Evolutionary conservation across 2,329 filamentous ascomycete species (phyloP), one percentile per base, ranked within the genome.

Genomic region (Raffaelea ambrosiae): DNA sequence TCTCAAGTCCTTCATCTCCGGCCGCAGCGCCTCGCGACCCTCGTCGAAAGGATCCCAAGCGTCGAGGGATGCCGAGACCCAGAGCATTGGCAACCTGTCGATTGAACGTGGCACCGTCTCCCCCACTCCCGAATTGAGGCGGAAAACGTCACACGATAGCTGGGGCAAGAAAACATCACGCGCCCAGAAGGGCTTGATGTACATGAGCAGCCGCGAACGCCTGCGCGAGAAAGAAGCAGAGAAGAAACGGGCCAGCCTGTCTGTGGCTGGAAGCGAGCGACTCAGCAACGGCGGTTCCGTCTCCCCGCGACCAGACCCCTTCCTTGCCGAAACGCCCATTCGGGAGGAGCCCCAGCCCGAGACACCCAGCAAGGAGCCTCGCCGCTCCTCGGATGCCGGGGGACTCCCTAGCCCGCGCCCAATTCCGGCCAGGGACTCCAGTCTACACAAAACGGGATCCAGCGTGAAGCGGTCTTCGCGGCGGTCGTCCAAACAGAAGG

Each of bases 191-290:
- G 76, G 81, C 3, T 65, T 86, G 58, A 81, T 83, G 75, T 86
- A 86, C 58, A 86, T 84, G 81, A 81, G 75, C 65, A 87, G 84
- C 41, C 83, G 77, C 59, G 84, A 88, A 61, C 72, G 74, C 26
- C 65, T 87, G 41, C 73, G 76, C 41, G 78, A 81, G 45, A 80
- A 73, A 54, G 81, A 85, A 53, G 66, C 66, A 4, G 81, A 85
- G 53, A 75, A 76, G 55, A 83, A 77, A 57, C 72, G 80, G 38
- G 58, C 66, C n/a, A 73, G 66, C 54, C 55, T 67, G 7, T 29
- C 26, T 13, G 26, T 29, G 7, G 13, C 26, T 51, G 67, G 65
- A 43, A 64, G 65, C 40, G 67, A 63, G 33, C 62, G 62, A 40
- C 59, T 55, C 29, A 53, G 50, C 58, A 46, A 51, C 2, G 58